Percentiles rank a stretch among this genome's conserved stretches.
These are phyloP conservation scores for Stipa capillata DNA, from an alignment of 176 grass and related monocot species.

Conservation along the genomic window DNA sequence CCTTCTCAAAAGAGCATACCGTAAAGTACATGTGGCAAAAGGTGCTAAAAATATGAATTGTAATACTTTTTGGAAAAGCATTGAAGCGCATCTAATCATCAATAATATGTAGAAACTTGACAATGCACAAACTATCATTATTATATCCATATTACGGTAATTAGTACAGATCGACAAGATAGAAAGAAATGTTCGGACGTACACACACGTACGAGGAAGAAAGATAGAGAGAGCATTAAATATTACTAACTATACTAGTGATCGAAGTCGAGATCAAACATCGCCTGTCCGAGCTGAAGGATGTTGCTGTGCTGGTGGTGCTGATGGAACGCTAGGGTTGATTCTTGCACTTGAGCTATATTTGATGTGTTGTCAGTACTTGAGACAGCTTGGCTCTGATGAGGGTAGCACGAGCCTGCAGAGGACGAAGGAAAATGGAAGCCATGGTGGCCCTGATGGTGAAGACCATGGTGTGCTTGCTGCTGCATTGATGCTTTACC, in stretches of 20 bases:
- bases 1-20: not conserved
- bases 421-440: slow-evolving; percentile 47
- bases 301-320: slow-evolving; percentile 53
- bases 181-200: slow-evolving; percentile 10
- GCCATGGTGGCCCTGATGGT: slow-evolving; percentile 29
- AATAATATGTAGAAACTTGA: not conserved
- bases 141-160: slow-evolving; percentile 36
- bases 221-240: not conserved
- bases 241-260: slow-evolving; percentile 35
- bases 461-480: slow-evolving; percentile 20
- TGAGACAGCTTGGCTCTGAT: slow-evolving; percentile 30
- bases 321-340: slow-evolving; percentile 36
- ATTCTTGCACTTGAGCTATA: slow-evolving; percentile 40
- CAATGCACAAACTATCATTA: slow-evolving; percentile 42
- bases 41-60: not conserved
- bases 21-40: not conserved
- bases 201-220: not conserved
- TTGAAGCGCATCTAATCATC: not conserved
- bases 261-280: slow-evolving; percentile 62
- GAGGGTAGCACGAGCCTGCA: slow-evolving; percentile 34
- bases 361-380: slow-evolving; percentile 38
- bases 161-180: slow-evolving; percentile 29
- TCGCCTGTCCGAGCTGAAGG: slow-evolving; percentile 58
- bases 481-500: slow-evolving; percentile 48
- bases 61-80: not conserved